Evolutionary conservation across 164 flowering plant genomes (phyloP), one percentile per base, ranked within the genome.

Genomic region (Stephania cephalantha): DNA sequence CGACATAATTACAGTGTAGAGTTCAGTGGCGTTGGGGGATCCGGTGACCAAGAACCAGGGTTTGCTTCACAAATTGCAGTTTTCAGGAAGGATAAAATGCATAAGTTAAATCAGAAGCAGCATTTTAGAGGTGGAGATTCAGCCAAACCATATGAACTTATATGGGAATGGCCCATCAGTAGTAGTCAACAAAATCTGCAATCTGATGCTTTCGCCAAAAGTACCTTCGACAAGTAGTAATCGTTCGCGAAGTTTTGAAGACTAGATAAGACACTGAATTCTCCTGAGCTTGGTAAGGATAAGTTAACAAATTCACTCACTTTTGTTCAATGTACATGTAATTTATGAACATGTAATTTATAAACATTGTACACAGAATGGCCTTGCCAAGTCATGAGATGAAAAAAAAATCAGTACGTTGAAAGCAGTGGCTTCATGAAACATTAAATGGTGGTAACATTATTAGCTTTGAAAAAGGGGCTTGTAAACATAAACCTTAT

Each of bases 41-140:
- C 81, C 2, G 87, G 63, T 22, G 91, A 87, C 6, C 70, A 71
- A 22, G 99, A 94, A 71, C 99, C 98, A 1, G 99, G 99, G 25
- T 94, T 90, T 84, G 99, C 99, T 35, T 94, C 99, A 63, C 99
- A 96, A 81, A 92, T 96, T 73, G 98, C 97, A 6, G 91, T 96
- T 17, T 96, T 96, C 72, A 87, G 76, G 76, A 88, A 89, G 72
- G 71, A 50, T 8, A 20, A 31, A 12, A 9, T 10, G 25, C 12
- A 52, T 42, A 67, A 67, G 77, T 74, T 5, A 5, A 5, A 3
- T 9, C 35, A 30, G 6, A 78, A 82, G 55, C 70, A 77, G 75
- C 29, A 15, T 71, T 31, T 13, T 6, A 66, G 20, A 64, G 68
- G 74, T 12, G 79, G 31, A 67, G 81, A 81, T 65, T 5, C 61